Base-by-base conservation (phyloP, 495 filamentous ascomycete species). In the Penicillium bovifimosum region DNA sequence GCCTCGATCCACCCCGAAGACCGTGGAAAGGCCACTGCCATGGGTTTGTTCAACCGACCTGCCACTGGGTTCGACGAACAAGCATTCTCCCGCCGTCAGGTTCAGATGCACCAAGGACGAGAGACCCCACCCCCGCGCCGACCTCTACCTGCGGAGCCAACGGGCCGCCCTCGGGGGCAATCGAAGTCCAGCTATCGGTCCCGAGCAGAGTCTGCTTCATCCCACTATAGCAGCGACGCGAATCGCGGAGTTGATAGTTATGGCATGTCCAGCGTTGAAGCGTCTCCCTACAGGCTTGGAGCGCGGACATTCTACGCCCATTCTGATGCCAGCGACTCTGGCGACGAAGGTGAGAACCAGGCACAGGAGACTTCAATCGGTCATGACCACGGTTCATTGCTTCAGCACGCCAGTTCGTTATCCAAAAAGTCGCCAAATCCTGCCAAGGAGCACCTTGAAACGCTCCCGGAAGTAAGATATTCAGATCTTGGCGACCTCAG, bases 31-130 rank as follows among this genome's bases (percentile, higher is more conserved):
- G 88, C 91, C 10, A 95, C 91, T 0, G 88, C 88, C 5, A 77
- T 90, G 67, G 88, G 88, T 13, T 76, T 89, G 1, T 95, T 95
- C 71, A 85, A 91, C 48, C 90, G 90, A 56, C 88, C 91, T 2
- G 71, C 66, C 17, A 79, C 85, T 35, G 75, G 79, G 8, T 96
- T 91, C 47, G 87, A 93, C 58, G 91, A 96, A 59, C 81, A 86
- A 33, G 87, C 88, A 58, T 96, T 91, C 52, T 80, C 86, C 8
- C 85, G 91, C 58, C 84, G 91, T 29, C 88, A 95, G 57, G 65
- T 87, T 29, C 84, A 86, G 60, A 78, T 93, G 69, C 87, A 89
- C 47, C 80, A 87, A 62, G 86, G 84, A 18, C 76, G 68, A 62
- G 80, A 67, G 54, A 77, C 67, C 0, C 71, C 66, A 32, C 67